Base-by-base conservation (phyloP, 768 basidiomycete species). In the Terana coerulea region DNA sequence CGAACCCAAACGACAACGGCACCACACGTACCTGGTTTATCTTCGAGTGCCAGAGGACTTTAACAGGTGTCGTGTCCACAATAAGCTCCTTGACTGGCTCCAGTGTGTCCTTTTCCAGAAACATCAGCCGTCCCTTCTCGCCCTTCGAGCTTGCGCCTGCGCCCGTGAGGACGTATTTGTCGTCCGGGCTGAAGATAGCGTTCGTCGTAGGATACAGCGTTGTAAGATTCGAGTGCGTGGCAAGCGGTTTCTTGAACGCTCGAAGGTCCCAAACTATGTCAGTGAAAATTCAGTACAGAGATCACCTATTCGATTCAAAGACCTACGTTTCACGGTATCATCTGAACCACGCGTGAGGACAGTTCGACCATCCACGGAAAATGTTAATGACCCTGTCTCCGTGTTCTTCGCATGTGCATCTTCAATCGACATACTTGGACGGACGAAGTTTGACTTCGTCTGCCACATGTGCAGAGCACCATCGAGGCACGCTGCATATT, bases 401-500 rank as follows among this genome's bases (percentile, higher is more conserved):
- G 86, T 89, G 31, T 80, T 83, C 68, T 92, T 97, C 28, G 69
- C 70, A 65, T 98, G 97, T 4, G 95, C 95, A 31, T 80, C 84
- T 64, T 98, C 94, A 40, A 89, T 79, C 3, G 83, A 79, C 75
- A 88, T 78, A 61, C 86, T 91, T 14, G 97, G 95, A 57, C 97
- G 75, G 30, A 94, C 91, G 67, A 95, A 94, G 71, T 98, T 99
- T 25, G 91, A 90, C 37, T 75, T 87, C 17, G 92, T 79, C 59
- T 90, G 83, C 95, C 95, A 99, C 69, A 98, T 76, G 64, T 98
- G 92, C 50, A 98, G 62, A 9, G 93, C 86, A 3, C 97, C 97
- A 67, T 99, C 97, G 55, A 88, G 66, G 63, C 93, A 94, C 15
- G 84, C 94, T 97, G 56, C 39, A 31, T 45, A 56, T 14, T 24